Conservation (phyloP, 805 yeast genomes). For the Clavispora asparagi region DNA sequence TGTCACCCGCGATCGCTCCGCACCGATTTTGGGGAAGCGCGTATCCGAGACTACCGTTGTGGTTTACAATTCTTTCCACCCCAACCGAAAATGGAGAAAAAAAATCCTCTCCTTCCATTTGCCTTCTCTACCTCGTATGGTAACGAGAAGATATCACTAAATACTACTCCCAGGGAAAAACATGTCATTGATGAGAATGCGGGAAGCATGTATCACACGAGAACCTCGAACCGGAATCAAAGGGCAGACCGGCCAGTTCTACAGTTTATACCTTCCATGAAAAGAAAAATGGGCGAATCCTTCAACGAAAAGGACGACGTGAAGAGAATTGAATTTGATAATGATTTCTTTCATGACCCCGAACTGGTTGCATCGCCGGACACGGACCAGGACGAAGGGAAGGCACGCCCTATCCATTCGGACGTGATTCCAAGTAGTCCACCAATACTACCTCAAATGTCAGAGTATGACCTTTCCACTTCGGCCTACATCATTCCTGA, state of each 20-base stretch:
- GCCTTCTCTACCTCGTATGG: conserved; percentile 36
- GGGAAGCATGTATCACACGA: conserved; percentile 39
- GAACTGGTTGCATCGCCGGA: conserved; percentile 1
- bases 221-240: conserved; percentile 15
- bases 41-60: not conserved
- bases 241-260: conserved; percentile 16
- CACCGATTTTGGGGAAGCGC: not conserved
- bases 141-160: conserved; percentile 26
- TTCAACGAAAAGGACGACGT: conserved; percentile 39
- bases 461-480: conserved; percentile 28
- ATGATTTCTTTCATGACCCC: conserved; percentile 10
- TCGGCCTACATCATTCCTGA: conserved; percentile 19
- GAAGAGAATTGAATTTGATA: conserved; percentile 24
- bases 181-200: conserved; percentile 40
- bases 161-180: conserved; percentile 37
- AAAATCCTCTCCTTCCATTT: conserved; percentile 44
- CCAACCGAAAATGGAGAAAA: conserved; percentile 17
- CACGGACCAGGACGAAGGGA: conserved; percentile 4
- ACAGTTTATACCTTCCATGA: conserved; percentile 26
- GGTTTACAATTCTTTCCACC: not conserved
- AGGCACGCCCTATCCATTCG: conserved; percentile 6
- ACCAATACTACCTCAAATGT: conserved; percentile 28
- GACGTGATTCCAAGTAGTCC: conserved; percentile 32
- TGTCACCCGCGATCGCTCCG: not conserved
- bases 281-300: conserved; percentile 39